phyloP scores from a whole-genome alignment of 129 eudicot genomes.

The Pulicaria dysenterica region DNA sequence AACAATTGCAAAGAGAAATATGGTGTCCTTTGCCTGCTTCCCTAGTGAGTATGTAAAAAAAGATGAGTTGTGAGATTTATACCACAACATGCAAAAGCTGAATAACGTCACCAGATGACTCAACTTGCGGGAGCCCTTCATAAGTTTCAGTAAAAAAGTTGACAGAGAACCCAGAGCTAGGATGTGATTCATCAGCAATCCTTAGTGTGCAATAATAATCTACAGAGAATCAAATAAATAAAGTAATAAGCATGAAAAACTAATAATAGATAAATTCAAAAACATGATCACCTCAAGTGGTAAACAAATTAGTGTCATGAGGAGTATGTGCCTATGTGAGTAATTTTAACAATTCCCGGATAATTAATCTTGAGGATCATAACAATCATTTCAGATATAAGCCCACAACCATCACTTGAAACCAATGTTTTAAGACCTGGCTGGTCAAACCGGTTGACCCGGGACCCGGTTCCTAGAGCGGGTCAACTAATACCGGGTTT shows the following conservation, averaged over 20 bases:
- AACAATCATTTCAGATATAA: not conserved
- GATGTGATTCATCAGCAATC: constrained; percentile 66
- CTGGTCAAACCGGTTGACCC: no score
- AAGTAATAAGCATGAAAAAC: constrained; percentile 2
- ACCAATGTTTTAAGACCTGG: no score
- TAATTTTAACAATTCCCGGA: no score
- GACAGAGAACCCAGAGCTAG: constrained; percentile 56
- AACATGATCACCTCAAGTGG: no score
- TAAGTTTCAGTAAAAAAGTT: constrained; percentile 68
- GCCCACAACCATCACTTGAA: no score
- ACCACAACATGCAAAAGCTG: constrained; percentile 75
- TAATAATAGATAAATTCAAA: not conserved
- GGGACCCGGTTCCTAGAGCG: no score
- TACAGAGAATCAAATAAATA: constrained; percentile 32
- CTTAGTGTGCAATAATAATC: constrained; percentile 68
- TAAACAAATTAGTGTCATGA: no score
- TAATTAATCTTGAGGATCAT: not conserved
- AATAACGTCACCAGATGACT: constrained; percentile 70
- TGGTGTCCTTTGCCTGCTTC: no score
- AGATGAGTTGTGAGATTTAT: constrained; percentile 15
- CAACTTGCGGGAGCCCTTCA: constrained; percentile 73
- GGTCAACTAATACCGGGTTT: no score
- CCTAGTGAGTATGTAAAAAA: not conserved
- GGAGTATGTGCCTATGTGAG: no score
- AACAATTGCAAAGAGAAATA: no score